These are phyloP conservation scores for Erigeron canadensis DNA, from an alignment of 129 eudicot genomes.

Conservation along the genomic window DNA sequence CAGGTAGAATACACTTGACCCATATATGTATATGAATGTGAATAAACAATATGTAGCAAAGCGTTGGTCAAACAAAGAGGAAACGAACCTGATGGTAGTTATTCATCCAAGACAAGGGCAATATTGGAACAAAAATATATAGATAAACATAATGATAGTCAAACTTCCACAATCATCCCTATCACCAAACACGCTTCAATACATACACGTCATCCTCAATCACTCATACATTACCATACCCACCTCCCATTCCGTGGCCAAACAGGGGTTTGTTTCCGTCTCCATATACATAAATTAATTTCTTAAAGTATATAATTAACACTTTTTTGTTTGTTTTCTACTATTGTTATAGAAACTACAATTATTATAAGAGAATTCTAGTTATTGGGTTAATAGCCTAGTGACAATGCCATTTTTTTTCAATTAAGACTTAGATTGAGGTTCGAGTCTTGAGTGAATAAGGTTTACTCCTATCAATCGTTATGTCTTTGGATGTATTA, in stretches of 20 bases:
- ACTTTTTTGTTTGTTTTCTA: too few species aligned
- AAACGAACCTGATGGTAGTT: conserved; percentile 30
- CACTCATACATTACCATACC: background rate
- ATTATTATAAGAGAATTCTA: too few species aligned
- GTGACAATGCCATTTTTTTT: too few species aligned
- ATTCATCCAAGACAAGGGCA: conserved; percentile 23
- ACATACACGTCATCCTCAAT: conserved; percentile 9
- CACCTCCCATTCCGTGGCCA: conserved; percentile 12
- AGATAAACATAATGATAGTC: background rate
- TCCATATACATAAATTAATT: background rate
- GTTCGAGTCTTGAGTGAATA: too few species aligned
- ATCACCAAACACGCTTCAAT: conserved; percentile 33
- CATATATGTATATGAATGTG: too few species aligned
- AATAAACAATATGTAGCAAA: too few species aligned
- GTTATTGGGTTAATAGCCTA: too few species aligned
- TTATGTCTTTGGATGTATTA: too few species aligned
- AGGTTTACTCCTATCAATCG: too few species aligned
- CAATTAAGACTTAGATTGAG: too few species aligned
- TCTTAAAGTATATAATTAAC: background rate
- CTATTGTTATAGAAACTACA: too few species aligned
- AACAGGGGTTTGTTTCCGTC: background rate
- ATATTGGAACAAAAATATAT: background rate
- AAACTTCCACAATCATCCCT: conserved; percentile 9
- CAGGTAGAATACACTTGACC: too few species aligned
- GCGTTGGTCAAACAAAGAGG: conserved; percentile 26